Base-by-base conservation (phyloP, 73 alveolate genomes). In the Paramecium octaurelia region DNA sequence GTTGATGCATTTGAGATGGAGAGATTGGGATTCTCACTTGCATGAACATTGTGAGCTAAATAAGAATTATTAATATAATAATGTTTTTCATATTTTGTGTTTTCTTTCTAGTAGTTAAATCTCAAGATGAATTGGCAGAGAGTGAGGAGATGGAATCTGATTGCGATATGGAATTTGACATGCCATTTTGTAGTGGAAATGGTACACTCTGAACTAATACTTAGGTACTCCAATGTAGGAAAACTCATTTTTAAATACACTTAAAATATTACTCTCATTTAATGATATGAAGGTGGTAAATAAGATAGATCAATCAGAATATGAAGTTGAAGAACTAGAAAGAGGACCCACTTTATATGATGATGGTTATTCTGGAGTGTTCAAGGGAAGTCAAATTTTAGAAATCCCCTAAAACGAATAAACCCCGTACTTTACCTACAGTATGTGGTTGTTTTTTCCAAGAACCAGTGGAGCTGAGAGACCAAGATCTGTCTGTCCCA, bases 401-500 rank as follows among this genome's bases (percentile, higher is more conserved):
- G 76, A 80, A 42, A 80, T 80, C 10, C 64, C 70, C 4, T 48
- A 80, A 80, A 44, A 42, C 75, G 91, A 80, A 24, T 35, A 23
- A 21, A 80, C 91, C 46, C 91, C 91, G 2, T 80, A 80, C 18
- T 80, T 80, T 35, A 80, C 91, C 12, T 80, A 80, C 76, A 27
- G 64, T 23, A 80, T 80, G 91, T 80, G 91, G 91, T 46, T 80
- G 46, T 80, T 80, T 80, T 80, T 80, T 64, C 91, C 91, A 31
- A 80, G 75, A 80, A 44, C 70, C 3, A 23, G 64, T 31, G 76
- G 76, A 80, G 73, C 29, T 27, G 91, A 46, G 69, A 89, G 84
- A 73, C 92, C 92, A 7, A 38, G 88, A 71, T 50, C 43, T 21
- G 85, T 44, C 12, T 89, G 96, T 43, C 95, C 96, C 12, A 91